Evolutionary conservation across 148 eudicot genomes (phyloP), one percentile per base, ranked within the genome.

Genomic region (Vaccinium vitisidaea): DNA sequence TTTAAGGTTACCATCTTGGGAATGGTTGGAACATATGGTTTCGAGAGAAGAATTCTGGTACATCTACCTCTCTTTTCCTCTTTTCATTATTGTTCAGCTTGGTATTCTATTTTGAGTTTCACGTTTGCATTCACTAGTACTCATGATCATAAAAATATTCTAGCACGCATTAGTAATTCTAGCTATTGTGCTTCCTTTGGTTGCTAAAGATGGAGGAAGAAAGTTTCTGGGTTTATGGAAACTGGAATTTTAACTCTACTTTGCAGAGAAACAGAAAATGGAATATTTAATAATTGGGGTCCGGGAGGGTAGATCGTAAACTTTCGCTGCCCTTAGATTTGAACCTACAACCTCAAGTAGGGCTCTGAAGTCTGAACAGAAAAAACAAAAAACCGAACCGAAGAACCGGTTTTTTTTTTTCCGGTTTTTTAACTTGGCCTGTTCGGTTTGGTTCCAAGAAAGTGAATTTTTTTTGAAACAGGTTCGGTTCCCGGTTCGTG

Each of bases 11-110:
- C 98, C 39, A 96, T 96, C 78, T 69, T 96, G 88, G 98, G 96
- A 87, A 94, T 96, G 97, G 94, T 96, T 84, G 99, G 98, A 84
- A 93, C 93, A 71, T 96, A 96, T 84, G 95, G 95, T 85, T 96
- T 96, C 83, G 99, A 96, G 85, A 93, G 94, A 87, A 90, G 91
- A 86, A 94, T 96, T 86, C 88, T 96, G 97, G 99, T 96, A 90
- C 49, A 90, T 82, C 53, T 49, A 6, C 83, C 80, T 65, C 56
- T 49, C 86, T 54, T 8, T 49, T 54, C 14, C n/a, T 53, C 73
- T 58, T 58, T 77, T 65, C 27, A 10, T 87, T 80, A 46, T 50
- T 71, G 67, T 25, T 36, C 14, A 53, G 49, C 74, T 73, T 54
- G 16, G 11, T 27, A 21, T 46, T 69, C 48, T n/a, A 80, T 39